Evolutionary conservation across 352 stramenopile genomes (phyloP).

Genomic region (Saprolegnia parasitica): DNA sequence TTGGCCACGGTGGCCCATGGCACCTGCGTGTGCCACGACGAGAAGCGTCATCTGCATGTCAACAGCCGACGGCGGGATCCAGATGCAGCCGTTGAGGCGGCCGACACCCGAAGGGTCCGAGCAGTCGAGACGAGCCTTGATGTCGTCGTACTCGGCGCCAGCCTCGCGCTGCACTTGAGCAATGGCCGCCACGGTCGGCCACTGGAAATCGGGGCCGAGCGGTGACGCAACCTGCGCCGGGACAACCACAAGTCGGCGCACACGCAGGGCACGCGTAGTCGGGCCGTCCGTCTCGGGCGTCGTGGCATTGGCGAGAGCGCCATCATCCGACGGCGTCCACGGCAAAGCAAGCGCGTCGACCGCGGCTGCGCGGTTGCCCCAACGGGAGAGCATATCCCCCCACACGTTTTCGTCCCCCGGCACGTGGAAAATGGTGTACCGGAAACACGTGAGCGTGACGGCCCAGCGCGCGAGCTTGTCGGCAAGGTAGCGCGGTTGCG

Average conservation of each 20-base stretch:
- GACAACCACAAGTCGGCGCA: neutral
- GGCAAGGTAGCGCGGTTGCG: conserved; percentile 31
- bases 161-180: neutral
- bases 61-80: conserved; percentile 9
- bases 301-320: too few relatives aligned
- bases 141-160: neutral
- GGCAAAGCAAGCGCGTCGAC: neutral
- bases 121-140: neutral
- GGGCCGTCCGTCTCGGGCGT: too few relatives aligned
- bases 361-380: conserved; percentile 19
- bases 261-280: too few relatives aligned
- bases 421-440: conserved; percentile 34
- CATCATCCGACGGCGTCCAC: neutral
- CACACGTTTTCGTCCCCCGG: conserved; percentile 34
- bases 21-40: conserved; percentile 33
- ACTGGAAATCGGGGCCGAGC: neutral
- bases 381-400: conserved; percentile 35
- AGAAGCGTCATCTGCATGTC: conserved; percentile 31
- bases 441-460: conserved; percentile 27
- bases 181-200: conserved; percentile 3
- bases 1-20: conserved; percentile 31
- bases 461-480: conserved; percentile 37
- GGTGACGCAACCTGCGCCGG: neutral
- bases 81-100: conserved; percentile 14
- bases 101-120: neutral